Evolutionary conservation across 768 basidiomycete species (phyloP).

Genomic region (Solioccasus polychromus): DNA sequence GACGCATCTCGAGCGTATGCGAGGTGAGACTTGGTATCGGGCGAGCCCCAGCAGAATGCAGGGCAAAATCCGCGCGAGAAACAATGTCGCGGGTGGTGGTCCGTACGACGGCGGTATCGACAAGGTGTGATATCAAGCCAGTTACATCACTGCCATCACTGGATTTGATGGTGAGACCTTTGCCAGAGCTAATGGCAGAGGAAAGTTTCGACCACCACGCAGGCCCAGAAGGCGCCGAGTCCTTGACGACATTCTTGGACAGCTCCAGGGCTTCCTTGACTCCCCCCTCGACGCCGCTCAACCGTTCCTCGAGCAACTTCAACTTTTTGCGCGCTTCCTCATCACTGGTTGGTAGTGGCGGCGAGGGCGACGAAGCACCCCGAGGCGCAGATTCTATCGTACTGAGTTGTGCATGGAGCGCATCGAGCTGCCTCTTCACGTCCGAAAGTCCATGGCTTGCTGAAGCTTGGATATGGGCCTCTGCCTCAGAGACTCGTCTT

Average conservation of each 20-base stretch:
- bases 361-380: constrained; percentile 12
- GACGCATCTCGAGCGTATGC: constrained; percentile 67
- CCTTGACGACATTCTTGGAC: constrained; percentile 46
- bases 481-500: constrained; percentile 50
- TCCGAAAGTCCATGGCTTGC: constrained; percentile 44
- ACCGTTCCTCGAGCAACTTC: constrained; percentile 56
- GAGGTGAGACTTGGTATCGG: constrained; percentile 84
- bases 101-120: constrained; percentile 69
- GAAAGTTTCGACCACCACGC: constrained; percentile 74
- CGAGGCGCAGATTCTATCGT: constrained; percentile 24
- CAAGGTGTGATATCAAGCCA: constrained; percentile 66
- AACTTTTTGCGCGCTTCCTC: constrained; percentile 57
- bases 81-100: constrained; percentile 73
- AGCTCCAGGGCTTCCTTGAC: constrained; percentile 73
- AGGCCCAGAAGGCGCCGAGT: constrained; percentile 36
- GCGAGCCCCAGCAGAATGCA: constrained; percentile 77
- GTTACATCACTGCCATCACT: constrained; percentile 74
- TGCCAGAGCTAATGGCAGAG: constrained; percentile 41
- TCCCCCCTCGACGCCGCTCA: constrained; percentile 58
- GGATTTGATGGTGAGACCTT: constrained; percentile 63
- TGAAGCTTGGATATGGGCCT: constrained; percentile 44
- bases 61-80: constrained; percentile 80
- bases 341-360: constrained; percentile 36
- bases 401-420: constrained; percentile 44
- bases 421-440: constrained; percentile 56